Base-by-base conservation (phyloP, 2,329 filamentous ascomycete genomes). In the Gnomoniopsis smithogilvyi region DNA sequence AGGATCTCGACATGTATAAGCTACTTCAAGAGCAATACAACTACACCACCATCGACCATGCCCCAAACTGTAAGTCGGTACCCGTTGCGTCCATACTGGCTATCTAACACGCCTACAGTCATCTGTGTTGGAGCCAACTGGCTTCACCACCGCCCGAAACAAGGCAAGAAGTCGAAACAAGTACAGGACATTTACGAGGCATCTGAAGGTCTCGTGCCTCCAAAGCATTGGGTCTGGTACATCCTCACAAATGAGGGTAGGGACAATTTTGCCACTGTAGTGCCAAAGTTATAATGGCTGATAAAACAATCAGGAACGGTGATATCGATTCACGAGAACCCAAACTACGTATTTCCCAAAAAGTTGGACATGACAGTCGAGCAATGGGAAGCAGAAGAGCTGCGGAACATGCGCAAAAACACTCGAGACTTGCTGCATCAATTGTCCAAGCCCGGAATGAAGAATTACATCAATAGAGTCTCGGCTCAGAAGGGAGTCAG, bases 21-120 rank as follows among this genome's bases (percentile, higher is more conserved):
- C 78, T 91, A 46, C 82, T 88, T 6, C 80, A 89, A 62, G 82
- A 87, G 56, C 87, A 90, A n/a, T 88, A 88, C 78, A 89, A 91
- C 69, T 92, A 89, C 70, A 87, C 86, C 15, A 88, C 88, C 0
- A 82, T 90, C 15, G 89, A 92, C 66, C 83, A 87, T 69, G 89
- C 88, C 0, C 74, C 79, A 17, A 80, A 78, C 69, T 90, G 88
- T 85, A 74, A 66, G 77, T 69, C 3, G 36, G 8, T 36, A 34
- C 50, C 54, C 49, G 41, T 64, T 67, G 71, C 56, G 69, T 59
- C 26, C 12, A 7, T 12, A 10, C 15, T 17, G 30, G 17, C 43
- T 14, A 45, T 14, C 60, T 62, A 19, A 60, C 41, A 38, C 3
- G 15, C 3, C 3, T 3, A 6, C 54, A 89, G 86, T 86, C 65